Percentiles rank a stretch among this genome's conserved stretches.
phyloP scores from a whole-genome alignment of 1,284 basidiomycete genomes.

The Rhodotorula glutinis region DNA sequence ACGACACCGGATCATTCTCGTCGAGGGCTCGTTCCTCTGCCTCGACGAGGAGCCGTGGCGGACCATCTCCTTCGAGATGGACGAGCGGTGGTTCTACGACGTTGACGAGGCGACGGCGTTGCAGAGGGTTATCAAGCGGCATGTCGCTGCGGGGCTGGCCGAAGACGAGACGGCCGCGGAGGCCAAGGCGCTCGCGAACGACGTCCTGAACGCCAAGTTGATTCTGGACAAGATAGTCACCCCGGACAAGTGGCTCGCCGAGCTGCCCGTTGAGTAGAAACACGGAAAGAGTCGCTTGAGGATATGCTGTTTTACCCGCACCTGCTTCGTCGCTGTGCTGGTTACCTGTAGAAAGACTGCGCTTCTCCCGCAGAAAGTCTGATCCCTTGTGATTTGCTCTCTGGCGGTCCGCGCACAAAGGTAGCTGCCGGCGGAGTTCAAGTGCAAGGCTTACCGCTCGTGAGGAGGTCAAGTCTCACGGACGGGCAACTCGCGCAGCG shows the following conservation, averaged over 20 bases:
- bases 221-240: neutral
- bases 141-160: slow-evolving; percentile 3
- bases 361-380: too few relatives aligned
- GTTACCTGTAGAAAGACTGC: too few relatives aligned
- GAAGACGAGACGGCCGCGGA: slow-evolving; percentile 4
- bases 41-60: slow-evolving; percentile 4
- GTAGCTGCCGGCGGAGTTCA: too few relatives aligned
- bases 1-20: slow-evolving; percentile 5
- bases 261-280: neutral
- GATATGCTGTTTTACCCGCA: too few relatives aligned
- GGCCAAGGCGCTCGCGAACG: slow-evolving; percentile 13
- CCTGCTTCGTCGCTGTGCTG: too few relatives aligned
- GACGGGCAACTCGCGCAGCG: too few relatives aligned
- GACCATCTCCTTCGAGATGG: slow-evolving; percentile 1
- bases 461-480: too few relatives aligned
- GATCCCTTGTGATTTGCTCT: too few relatives aligned
- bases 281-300: too few relatives aligned
- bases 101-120: slow-evolving; percentile 2
- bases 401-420: too few relatives aligned
- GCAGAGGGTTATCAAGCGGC: neutral
- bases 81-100: slow-evolving; percentile 13
- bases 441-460: too few relatives aligned
- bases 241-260: neutral
- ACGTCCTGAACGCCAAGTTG: slow-evolving; percentile 6
- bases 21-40: slow-evolving; percentile 7